Evolutionary conservation across 2,329 filamentous ascomycete species (phyloP).

Genomic region (Cytospora piceicola): DNA sequence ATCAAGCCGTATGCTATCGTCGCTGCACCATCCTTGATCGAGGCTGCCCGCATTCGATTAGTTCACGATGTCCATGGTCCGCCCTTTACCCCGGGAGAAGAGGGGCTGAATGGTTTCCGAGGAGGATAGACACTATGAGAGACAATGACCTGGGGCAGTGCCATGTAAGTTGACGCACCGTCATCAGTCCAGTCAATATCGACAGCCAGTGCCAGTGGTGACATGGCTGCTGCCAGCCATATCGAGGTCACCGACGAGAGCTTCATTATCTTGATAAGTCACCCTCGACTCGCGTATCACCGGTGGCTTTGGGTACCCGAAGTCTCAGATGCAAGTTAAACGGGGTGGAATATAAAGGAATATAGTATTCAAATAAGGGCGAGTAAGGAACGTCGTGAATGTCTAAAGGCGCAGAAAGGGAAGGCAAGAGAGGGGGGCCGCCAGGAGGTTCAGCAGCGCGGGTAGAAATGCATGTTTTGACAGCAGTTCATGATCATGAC

Average conservation of each 20-base stretch:
- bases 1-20: conserved; percentile 32
- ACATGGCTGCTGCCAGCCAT: conserved; percentile 27
- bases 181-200: conserved; percentile 31
- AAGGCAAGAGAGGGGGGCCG: conserved; percentile 11
- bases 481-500: neutral
- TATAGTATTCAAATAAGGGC: neutral
- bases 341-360: neutral
- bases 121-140: conserved; percentile 3
- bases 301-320: conserved; percentile 1
- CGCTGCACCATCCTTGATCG: conserved; percentile 29
- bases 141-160: neutral
- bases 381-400: conserved; percentile 20
- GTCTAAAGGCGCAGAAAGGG: conserved; percentile 15
- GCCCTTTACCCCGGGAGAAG: neutral
- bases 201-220: conserved; percentile 31
- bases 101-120: conserved; percentile 4
- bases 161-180: conserved; percentile 13
- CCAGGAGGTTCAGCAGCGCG: conserved; percentile 21
- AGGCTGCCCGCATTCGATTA: conserved; percentile 23
- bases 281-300: conserved; percentile 12
- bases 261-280: conserved; percentile 29
- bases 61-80: conserved; percentile 3
- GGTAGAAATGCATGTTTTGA: conserved; percentile 23
- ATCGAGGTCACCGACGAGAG: conserved; percentile 23
- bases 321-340: neutral